Conservation (phyloP, 2,329 filamentous ascomycete species). For the Stachybotrys chartarum region DNA sequence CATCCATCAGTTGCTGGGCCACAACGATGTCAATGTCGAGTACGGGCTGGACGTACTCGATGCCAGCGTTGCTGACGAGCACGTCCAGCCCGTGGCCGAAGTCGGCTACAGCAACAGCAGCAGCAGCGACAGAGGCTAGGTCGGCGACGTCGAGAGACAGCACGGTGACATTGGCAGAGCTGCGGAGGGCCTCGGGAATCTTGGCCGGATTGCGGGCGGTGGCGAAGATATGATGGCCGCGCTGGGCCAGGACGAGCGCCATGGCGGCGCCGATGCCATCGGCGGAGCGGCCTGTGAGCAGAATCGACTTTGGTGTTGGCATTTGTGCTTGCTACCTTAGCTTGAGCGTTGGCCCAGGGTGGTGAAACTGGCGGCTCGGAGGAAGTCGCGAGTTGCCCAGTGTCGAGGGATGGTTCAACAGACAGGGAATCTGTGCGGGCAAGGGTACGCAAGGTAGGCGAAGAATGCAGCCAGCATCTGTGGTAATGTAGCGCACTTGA, state of each 20-base stretch:
- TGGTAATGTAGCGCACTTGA: too few relatives aligned
- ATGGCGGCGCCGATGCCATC: slow-evolving; percentile 15
- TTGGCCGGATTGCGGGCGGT: slow-evolving; percentile 20
- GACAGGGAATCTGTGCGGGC: too few relatives aligned
- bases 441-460: too few relatives aligned
- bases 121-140: slow-evolving; percentile 13
- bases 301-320: slow-evolving; percentile 12
- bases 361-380: too few relatives aligned
- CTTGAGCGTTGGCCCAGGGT: too few relatives aligned
- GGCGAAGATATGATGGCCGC: slow-evolving; percentile 16
- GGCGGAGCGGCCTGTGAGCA: slow-evolving; percentile 17
- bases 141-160: slow-evolving; percentile 22
- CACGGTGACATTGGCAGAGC: slow-evolving; percentile 12
- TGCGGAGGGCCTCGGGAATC: slow-evolving; percentile 11
- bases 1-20: slow-evolving; percentile 16
- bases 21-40: slow-evolving; percentile 13
- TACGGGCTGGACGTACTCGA: slow-evolving; percentile 16
- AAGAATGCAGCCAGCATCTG: too few relatives aligned
- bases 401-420: too few relatives aligned
- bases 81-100: slow-evolving; percentile 14
- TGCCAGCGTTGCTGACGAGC: slow-evolving; percentile 23
- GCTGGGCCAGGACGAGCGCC: slow-evolving; percentile 10
- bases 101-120: slow-evolving; percentile 6
- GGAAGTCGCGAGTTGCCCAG: too few relatives aligned
- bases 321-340: too few relatives aligned